phyloP scores from a whole-genome alignment of 2,329 filamentous ascomycete species.

The Mycocentrospora acerina region DNA sequence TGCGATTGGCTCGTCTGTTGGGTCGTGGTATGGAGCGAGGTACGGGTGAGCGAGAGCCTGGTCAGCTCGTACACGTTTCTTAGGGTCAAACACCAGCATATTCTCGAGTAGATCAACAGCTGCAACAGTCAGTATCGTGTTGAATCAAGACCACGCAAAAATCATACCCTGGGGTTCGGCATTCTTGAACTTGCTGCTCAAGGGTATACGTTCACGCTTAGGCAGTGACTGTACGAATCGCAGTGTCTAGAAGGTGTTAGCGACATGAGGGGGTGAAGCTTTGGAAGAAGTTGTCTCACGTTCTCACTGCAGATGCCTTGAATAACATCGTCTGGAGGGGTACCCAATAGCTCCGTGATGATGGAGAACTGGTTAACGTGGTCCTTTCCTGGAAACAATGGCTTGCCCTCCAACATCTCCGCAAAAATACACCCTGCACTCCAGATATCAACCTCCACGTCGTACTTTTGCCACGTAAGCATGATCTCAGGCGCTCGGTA shows the following conservation, averaged over 20 bases:
- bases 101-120: slow-evolving; percentile 91
- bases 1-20: slow-evolving; percentile 90
- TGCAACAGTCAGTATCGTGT: slow-evolving; percentile 35
- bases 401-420: slow-evolving; percentile 98
- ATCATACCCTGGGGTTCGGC: slow-evolving; percentile 78
- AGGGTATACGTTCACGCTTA: slow-evolving; percentile 85
- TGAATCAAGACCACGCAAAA: neutral
- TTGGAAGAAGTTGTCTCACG: slow-evolving; percentile 54
- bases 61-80: slow-evolving; percentile 85
- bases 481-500: slow-evolving; percentile 99
- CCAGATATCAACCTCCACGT: slow-evolving; percentile 99
- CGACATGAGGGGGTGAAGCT: neutral
- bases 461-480: slow-evolving; percentile 99
- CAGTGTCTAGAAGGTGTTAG: slow-evolving; percentile 65
- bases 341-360: slow-evolving; percentile 95
- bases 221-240: slow-evolving; percentile 97
- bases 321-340: slow-evolving; percentile 96
- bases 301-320: slow-evolving; percentile 98
- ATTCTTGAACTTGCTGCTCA: slow-evolving; percentile 90
- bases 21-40: slow-evolving; percentile 94
- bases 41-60: slow-evolving; percentile 90
- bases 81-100: slow-evolving; percentile 99
- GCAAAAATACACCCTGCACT: slow-evolving; percentile 98
- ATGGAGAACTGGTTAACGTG: slow-evolving; percentile 99
- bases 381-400: slow-evolving; percentile 96